Percentiles rank a stretch among this genome's conserved stretches.
These are phyloP conservation scores for Aspergillus sp. DNA, from an alignment of 2,329 filamentous ascomycete species.

Conservation along the genomic window DNA sequence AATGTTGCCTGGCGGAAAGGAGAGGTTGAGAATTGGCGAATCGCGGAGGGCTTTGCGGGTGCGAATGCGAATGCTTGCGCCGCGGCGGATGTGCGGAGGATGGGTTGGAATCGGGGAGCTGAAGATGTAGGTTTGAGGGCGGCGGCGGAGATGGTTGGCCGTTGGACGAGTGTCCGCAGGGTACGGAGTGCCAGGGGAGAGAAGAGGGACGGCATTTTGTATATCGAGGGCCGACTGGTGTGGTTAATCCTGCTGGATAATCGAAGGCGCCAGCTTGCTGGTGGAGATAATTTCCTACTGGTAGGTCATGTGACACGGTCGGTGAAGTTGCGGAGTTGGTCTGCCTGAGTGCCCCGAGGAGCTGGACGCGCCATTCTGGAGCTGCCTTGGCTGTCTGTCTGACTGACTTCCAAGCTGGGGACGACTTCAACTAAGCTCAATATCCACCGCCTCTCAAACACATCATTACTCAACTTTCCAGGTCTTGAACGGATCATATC, in stretches of 20 bases:
- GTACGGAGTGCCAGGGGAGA: slow-evolving; percentile 36
- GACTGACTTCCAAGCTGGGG: slow-evolving; percentile 18
- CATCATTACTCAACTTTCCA: neutral
- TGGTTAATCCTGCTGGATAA: neutral
- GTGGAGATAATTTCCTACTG: slow-evolving; percentile 17
- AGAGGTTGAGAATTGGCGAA: slow-evolving; percentile 58
- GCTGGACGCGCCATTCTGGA: slow-evolving; percentile 35
- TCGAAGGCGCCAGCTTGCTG: slow-evolving; percentile 2
- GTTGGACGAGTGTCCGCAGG: slow-evolving; percentile 33
- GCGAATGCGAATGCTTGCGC: slow-evolving; percentile 2
- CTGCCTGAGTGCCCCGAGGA: slow-evolving; percentile 26
- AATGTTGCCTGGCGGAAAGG: slow-evolving; percentile 61
- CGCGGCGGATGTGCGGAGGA: slow-evolving; percentile 30
- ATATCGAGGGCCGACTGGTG: neutral
- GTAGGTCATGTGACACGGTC: slow-evolving; percentile 4
- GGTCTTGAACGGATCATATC: neutral
- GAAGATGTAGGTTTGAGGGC: slow-evolving; percentile 22
- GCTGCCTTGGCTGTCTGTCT: slow-evolving; percentile 19
- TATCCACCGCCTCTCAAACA: slow-evolving; percentile 4
- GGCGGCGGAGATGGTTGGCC: slow-evolving; percentile 23
- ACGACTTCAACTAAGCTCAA: slow-evolving; percentile 3
- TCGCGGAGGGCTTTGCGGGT: slow-evolving; percentile 12
- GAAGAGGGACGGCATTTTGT: slow-evolving; percentile 34
- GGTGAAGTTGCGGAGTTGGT: slow-evolving; percentile 30
- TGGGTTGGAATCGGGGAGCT: slow-evolving; percentile 26